phyloP scores from a whole-genome alignment of 345 rosid species.

The Moringa oleifera region DNA sequence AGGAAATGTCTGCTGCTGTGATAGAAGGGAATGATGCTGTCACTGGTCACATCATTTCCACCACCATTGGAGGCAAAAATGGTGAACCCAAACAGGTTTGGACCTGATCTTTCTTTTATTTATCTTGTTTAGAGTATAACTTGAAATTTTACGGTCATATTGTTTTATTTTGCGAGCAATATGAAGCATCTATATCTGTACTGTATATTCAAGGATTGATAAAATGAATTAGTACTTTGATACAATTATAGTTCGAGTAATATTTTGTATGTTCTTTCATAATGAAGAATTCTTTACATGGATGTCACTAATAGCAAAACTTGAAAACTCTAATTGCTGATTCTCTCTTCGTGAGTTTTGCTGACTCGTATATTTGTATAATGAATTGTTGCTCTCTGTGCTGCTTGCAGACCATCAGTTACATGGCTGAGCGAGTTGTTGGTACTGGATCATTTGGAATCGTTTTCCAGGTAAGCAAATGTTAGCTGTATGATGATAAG shows the following conservation, averaged over 20 bases:
- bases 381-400: neutral
- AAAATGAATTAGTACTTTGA: neutral
- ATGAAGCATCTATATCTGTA: neutral
- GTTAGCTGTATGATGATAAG: neutral
- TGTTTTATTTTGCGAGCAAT: too few relatives aligned
- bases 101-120: constrained; percentile 2
- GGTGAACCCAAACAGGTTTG: constrained; percentile 78
- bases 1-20: constrained; percentile 65
- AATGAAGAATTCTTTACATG: neutral
- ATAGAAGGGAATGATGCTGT: constrained; percentile 54
- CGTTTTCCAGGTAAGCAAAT: constrained; percentile 58
- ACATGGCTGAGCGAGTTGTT: constrained; percentile 85
- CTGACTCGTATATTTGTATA: neutral
- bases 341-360: neutral
- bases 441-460: constrained; percentile 83
- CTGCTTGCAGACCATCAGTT: constrained; percentile 61
- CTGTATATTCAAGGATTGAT: too few relatives aligned
- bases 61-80: constrained; percentile 80
- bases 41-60: constrained; percentile 70
- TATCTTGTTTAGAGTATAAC: too few relatives aligned
- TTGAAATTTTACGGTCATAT: too few relatives aligned
- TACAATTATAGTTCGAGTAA: neutral
- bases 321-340: neutral
- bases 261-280: neutral
- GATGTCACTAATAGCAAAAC: neutral